Percentiles rank a stretch among this genome's conserved stretches.
phyloP scores from a whole-genome alignment of 2,329 filamentous ascomycete genomes.

The Tolypocladium album region DNA sequence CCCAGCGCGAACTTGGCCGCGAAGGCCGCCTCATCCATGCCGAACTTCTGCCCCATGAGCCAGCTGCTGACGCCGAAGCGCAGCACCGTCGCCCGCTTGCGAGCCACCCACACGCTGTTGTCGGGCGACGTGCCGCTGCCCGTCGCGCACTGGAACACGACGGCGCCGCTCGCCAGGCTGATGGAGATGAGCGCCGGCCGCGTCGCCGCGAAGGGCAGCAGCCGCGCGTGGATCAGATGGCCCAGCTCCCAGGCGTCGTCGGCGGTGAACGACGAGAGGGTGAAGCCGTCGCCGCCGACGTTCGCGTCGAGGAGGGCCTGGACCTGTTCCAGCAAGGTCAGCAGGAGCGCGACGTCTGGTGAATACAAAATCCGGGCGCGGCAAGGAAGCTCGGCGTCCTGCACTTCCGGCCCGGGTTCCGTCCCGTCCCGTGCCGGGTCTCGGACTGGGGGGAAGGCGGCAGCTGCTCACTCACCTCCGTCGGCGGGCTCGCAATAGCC shows the following conservation, averaged over 20 bases:
- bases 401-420: neutral
- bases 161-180: conserved; percentile 41
- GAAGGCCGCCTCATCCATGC: conserved; percentile 54
- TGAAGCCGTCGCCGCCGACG: conserved; percentile 31
- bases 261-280: conserved; percentile 44
- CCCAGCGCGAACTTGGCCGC: conserved; percentile 53
- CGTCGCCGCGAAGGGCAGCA: conserved; percentile 34
- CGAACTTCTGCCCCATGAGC: conserved; percentile 59
- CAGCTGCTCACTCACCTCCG: conserved; percentile 6
- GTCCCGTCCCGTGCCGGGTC: neutral
- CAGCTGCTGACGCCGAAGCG: conserved; percentile 61
- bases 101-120: conserved; percentile 58
- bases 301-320: conserved; percentile 13
- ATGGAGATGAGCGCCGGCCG: conserved; percentile 52
- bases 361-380: no score
- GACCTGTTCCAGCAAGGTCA: conserved; percentile 9
- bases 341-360: neutral
- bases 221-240: conserved; percentile 51
- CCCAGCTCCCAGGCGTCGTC: conserved; percentile 57
- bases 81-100: conserved; percentile 63
- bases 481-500: conserved; percentile 5
- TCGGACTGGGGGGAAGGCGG: neutral
- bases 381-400: neutral
- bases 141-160: conserved; percentile 60
- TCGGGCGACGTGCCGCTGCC: conserved; percentile 59